Evolutionary conservation across 768 basidiomycete genomes (phyloP), one percentile per base, ranked within the genome.

Genomic region (Boletus rubropictus): DNA sequence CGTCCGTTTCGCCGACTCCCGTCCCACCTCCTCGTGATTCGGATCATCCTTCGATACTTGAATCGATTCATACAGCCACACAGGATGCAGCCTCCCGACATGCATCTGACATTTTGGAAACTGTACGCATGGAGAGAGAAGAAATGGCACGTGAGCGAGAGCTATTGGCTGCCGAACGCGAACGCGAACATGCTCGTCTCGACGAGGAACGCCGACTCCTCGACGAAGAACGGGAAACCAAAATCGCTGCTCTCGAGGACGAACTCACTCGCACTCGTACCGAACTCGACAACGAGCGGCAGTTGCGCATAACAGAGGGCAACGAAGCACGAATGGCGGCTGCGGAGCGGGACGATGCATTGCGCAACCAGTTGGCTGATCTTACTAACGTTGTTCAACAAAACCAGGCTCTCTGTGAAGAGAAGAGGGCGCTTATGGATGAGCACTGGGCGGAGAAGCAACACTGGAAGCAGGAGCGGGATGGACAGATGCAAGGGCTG

Each of bases 371-470:
- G 53, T 64, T 92, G 12, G 68, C 62, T 5, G 87, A 90, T 49
- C 78, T 92, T 52, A 83, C 88, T 1, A 82, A 84, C 51, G 61
- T 88, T 44, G 71, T 90, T 12, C 80, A 85, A 46, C 80, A 83
- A 48, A 83, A 87, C 46, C 71, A 77, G 2, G 76, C 81, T 28
- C 72, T 76, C 40, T 74, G 76, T 29, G 76, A 79, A 25, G 68
- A 72, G 54, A 86, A 89, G 70, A 81, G 72, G 48, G 72, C 74
- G 11, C 47, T 77, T 15, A 72, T 75, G 69, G 84, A 89, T 14
- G 68, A 78, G 33, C 76, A 82, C 28, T 86, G 77, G 72, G 71
- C 69, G 7, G 80, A 81, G 51, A 89, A 89, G 63, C 66, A 76
- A 56, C 66, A 56, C 11, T 70, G 86, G 45, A 73, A 83, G 33